Base-by-base conservation (phyloP, 257 asterid genomes). In the Voacanga thouarsii region DNA sequence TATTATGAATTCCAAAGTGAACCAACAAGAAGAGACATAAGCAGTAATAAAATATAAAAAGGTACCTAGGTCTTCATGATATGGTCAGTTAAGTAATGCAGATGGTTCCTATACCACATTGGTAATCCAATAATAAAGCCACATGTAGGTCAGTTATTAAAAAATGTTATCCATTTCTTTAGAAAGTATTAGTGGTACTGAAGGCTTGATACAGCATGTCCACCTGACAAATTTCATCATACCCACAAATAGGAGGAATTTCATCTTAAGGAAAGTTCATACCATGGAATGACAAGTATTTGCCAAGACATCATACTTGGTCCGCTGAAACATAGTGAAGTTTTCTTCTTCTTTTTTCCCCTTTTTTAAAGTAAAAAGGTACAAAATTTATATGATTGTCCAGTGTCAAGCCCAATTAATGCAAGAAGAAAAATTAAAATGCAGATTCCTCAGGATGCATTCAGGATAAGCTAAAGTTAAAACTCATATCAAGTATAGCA, bases 1-100 rank as follows among this genome's bases (percentile, higher is more conserved):
- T 56, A 74, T 44, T n/a, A 24, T 19, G 71, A 80, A 56, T 50
- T 60, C 72, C 56, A 76, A 49, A 63, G 73, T 57, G 67, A 82
- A 74, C 49, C 61, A 78, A 51, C 66, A 33, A 1, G 12, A 79
- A 76, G 63, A 71, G 75, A 33, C 24, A 41, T 43, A 59, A 41
- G 19, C 30, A 60, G 28, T 28, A 24, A 16, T 50, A 55, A 30
- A 24, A 60, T 19, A 49, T 11, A 72, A 70, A 49, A 65, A 41
- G 0, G 44, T 33, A 57, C 23, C 16, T 37, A 53, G 19, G 37
- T 71, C 72, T 26, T 3, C 72, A 71, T 47, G 33, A 44, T 28
- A 59, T 7, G 45, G 33, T 51, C 26, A 26, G 43, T 19, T n/a
- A 41, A 68, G 28, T 41, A 53, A 68, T 68, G 16, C 16, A 8